Evolutionary conservation across 176 grass and related monocot species (phyloP), one percentile per base, ranked within the genome.

Genomic region (Cocos nucifera): DNA sequence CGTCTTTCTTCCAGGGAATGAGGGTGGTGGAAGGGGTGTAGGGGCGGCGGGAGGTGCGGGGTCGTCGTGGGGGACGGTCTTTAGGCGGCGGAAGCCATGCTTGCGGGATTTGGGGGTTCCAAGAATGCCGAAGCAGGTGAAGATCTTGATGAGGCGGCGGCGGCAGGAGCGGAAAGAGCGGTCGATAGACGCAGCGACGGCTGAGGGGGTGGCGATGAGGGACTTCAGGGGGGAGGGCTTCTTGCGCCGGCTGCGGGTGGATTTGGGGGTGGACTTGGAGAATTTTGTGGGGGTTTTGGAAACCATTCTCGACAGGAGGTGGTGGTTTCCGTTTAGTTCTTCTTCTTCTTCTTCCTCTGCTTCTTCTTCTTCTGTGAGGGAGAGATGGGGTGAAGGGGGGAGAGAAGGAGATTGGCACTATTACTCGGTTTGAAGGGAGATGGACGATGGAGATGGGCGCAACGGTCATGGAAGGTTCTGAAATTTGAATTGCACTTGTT

Each of bases 111-210:
- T 26, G 51, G 65, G 63, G 32, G 81, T 61, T 6, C 79, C 64
- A 35, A 89, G 58, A 57, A 86, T 24, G 39, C 77, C 72, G 64
- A 96, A 75, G 77, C 65, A 64, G 15, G 86, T 49, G 72, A 96
- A 96, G 60, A 96, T 22, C 80, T 90, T 90, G 75, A 76, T 30
- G 39, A 90, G 78, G 71, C 86, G 91, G 44, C 80, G 91, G 54
- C 83, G 91, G 83, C 86, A 95, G 50, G 80, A 75, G 15, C 80
- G 78, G 53, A 96, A 17, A 53, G 86, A 87, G 51, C 74, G 77
- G 29, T 75, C 53, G 66, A 95, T 75, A 56, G 90, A 60, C 0
- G 82, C 75, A 2, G 65, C 65, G 3, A 69, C 66, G 51, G 83
- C 65, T 12, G 86, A 49, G 17, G 74, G 69, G 14, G 74, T 63